Percentiles rank a stretch among this genome's conserved stretches.
Evolutionary conservation across 208 protist genomes (phyloP).

Genomic region (Leishmania gerbilli): DNA sequence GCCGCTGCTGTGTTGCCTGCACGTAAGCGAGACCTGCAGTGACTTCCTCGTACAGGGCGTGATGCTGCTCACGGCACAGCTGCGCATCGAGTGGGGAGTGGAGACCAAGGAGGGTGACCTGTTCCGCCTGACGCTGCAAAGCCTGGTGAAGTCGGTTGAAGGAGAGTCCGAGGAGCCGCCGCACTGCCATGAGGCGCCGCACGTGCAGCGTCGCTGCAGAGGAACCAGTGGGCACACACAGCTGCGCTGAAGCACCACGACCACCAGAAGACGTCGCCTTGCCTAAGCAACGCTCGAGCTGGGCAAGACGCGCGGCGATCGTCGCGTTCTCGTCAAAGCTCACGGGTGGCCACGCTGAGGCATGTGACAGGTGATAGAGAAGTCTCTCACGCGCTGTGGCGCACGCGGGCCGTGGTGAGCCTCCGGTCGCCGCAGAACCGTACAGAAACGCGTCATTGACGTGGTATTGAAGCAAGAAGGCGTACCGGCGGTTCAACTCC

Average conservation of each 20-base stretch:
- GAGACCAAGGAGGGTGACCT: slow-evolving; percentile 44
- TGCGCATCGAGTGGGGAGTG: slow-evolving; percentile 68
- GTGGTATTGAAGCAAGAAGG: slow-evolving; percentile 56
- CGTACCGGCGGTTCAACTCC: slow-evolving; percentile 46
- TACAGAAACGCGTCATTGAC: slow-evolving; percentile 8
- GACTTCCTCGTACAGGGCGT: slow-evolving; percentile 50
- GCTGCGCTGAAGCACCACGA: background rate
- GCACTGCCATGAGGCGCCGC: slow-evolving; percentile 56
- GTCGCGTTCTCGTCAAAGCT: slow-evolving; percentile 58
- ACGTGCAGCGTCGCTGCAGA: slow-evolving; percentile 13
- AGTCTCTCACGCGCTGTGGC: slow-evolving; percentile 32
- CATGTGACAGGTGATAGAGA: slow-evolving; percentile 36
- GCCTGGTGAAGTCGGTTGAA: slow-evolving; percentile 59
- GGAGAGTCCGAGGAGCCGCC: slow-evolving; percentile 54
- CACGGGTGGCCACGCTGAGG: slow-evolving; percentile 66
- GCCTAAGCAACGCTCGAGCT: slow-evolving; percentile 47
- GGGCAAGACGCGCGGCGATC: slow-evolving; percentile 44
- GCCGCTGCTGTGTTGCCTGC: slow-evolving; percentile 35
- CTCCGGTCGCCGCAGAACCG: background rate
- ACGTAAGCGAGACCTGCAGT: slow-evolving; percentile 52
- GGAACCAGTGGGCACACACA: background rate
- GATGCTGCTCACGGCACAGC: slow-evolving; percentile 51
- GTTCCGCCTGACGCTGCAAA: slow-evolving; percentile 66
- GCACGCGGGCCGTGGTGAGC: background rate
- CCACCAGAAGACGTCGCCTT: background rate